Conservation (phyloP, 2,329 filamentous ascomycete genomes). For the Ceratocystis destructans region DNA sequence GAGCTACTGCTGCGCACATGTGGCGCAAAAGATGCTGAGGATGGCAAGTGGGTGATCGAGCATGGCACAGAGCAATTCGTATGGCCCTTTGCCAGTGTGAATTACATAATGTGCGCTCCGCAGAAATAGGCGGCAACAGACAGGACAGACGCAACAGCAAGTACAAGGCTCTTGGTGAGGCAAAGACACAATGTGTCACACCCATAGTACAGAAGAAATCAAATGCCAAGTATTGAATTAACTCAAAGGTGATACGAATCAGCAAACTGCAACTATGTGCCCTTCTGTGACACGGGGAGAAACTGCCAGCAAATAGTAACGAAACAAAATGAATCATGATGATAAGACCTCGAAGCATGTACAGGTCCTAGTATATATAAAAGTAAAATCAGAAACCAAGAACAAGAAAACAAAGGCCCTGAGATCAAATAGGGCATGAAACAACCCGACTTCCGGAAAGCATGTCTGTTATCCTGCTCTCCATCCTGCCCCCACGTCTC, state of each 20-base stretch:
- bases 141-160: too few species aligned
- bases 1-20: constrained; percentile 42
- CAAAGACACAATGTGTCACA: too few species aligned
- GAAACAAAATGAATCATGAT: background rate
- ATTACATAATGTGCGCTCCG: constrained; percentile 39
- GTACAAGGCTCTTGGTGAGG: too few species aligned
- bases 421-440: background rate
- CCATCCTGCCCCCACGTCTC: background rate
- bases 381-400: background rate
- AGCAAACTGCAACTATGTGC: background rate
- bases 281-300: background rate
- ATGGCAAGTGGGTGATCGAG: constrained; percentile 35
- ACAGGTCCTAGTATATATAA: background rate
- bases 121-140: constrained; percentile 16
- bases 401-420: background rate
- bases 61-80: constrained; percentile 36
- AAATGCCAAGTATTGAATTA: background rate
- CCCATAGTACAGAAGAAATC: background rate
- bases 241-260: background rate
- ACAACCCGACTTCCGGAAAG: background rate
- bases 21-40: constrained; percentile 29
- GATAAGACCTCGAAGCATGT: background rate
- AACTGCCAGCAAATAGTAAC: background rate
- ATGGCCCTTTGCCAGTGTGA: constrained; percentile 38
- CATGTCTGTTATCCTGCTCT: constrained; percentile 7